Evolutionary conservation across 2,329 filamentous ascomycete species (phyloP).

Genomic region (Fusarium equiseti): DNA sequence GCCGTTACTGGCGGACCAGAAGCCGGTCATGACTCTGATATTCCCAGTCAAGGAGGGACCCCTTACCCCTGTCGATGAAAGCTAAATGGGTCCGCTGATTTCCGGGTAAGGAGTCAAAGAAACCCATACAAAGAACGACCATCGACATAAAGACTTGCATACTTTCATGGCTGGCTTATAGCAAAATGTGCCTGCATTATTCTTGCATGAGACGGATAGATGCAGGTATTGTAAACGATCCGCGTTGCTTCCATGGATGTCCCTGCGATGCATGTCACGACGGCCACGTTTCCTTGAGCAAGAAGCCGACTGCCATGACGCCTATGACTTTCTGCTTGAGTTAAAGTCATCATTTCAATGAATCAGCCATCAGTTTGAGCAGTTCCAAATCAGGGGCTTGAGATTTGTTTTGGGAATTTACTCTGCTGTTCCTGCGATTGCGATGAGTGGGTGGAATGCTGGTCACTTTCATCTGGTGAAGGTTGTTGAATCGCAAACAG

Average conservation of each 20-base stretch:
- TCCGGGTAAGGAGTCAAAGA: conserved; percentile 25
- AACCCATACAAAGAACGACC: conserved; percentile 15
- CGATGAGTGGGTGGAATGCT: conserved; percentile 36
- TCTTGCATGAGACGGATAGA: conserved; percentile 15
- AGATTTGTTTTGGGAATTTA: background rate
- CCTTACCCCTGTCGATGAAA: conserved; percentile 33
- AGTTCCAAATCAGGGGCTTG: background rate
- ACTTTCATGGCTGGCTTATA: conserved; percentile 1
- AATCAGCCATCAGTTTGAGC: conserved; percentile 17
- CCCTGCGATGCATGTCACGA: conserved; percentile 43
- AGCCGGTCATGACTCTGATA: conserved; percentile 28
- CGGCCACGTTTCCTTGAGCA: conserved; percentile 37
- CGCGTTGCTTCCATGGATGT: conserved; percentile 31
- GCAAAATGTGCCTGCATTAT: conserved; percentile 27
- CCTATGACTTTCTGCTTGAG: conserved; percentile 17
- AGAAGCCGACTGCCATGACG: conserved; percentile 33
- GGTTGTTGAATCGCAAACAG: conserved; percentile 32
- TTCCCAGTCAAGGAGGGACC: conserved; percentile 30
- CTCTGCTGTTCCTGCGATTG: background rate
- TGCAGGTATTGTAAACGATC: conserved; percentile 28
- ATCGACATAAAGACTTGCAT: conserved; percentile 31
- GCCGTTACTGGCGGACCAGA: conserved; percentile 26
- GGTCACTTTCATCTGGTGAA: conserved; percentile 31
- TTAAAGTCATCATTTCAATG: conserved; percentile 28
- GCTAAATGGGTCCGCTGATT: conserved; percentile 24